phyloP scores from a whole-genome alignment of 108 stramenopile genomes.

The Mediolabrus comicus region DNA sequence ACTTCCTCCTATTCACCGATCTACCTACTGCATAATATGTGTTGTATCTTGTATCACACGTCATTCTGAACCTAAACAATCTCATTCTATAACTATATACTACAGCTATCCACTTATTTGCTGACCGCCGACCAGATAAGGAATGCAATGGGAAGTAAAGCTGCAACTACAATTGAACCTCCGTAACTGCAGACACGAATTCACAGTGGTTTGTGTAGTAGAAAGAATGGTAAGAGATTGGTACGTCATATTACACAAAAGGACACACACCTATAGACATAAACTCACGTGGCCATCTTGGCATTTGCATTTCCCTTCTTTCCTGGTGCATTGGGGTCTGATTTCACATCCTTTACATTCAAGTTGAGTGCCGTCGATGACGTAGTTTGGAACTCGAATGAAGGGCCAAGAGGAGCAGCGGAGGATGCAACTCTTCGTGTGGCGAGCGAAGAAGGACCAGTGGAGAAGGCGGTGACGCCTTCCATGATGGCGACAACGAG shows the following conservation, averaged over 20 bases:
- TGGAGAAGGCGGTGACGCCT: neutral
- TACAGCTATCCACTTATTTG: neutral
- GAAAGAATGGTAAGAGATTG: neutral
- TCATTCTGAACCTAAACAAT: neutral
- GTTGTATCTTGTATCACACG: neutral
- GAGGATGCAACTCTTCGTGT: neutral
- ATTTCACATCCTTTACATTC: neutral
- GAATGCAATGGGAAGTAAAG: neutral
- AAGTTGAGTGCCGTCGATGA: neutral
- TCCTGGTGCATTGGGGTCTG: neutral
- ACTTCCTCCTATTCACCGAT: too few species aligned
- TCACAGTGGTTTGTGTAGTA: neutral
- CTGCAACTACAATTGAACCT: neutral
- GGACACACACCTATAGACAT: too few species aligned
- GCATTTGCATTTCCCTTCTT: neutral
- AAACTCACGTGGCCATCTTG: neutral
- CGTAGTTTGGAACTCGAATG: neutral
- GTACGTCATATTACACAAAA: too few species aligned
- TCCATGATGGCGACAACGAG: neutral
- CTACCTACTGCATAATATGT: too few species aligned
- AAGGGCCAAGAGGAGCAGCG: neutral
- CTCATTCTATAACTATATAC: neutral
- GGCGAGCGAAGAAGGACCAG: neutral
- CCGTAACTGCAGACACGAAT: neutral
- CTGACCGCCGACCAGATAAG: neutral